Evolutionary conservation across 768 basidiomycete genomes (phyloP).

Genomic region (Kwoniella pini): DNA sequence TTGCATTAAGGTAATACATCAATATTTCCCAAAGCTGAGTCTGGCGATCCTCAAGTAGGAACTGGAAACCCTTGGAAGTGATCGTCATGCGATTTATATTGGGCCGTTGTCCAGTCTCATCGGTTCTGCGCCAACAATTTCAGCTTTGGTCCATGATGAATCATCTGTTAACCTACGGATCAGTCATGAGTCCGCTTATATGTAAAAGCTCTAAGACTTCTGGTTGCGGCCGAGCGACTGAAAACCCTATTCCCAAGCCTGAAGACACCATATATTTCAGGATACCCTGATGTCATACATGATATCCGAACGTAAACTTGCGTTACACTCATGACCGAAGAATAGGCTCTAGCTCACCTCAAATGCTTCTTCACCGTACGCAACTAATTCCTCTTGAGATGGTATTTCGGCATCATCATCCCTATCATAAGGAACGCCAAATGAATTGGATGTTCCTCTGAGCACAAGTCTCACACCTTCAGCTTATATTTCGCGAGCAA

Average conservation of each 20-base stretch:
- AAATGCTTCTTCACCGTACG: conserved; percentile 49
- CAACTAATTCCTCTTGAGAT: conserved; percentile 31
- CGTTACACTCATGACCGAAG: no score
- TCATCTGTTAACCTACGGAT: conserved; percentile 60
- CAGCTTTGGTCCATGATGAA: not conserved
- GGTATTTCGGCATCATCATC: conserved; percentile 21
- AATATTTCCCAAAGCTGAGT: conserved; percentile 93
- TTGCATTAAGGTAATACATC: conserved; percentile 82
- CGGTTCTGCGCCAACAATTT: conserved; percentile 12
- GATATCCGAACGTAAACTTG: no score
- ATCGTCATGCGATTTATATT: conserved; percentile 59
- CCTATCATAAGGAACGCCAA: conserved; percentile 46
- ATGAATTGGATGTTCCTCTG: conserved; percentile 48
- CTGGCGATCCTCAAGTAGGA: conserved; percentile 89
- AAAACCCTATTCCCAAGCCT: conserved; percentile 62
- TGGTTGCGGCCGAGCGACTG: conserved; percentile 72
- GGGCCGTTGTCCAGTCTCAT: conserved; percentile 18
- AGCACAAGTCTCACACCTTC: no score
- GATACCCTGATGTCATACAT: conserved; percentile 91
- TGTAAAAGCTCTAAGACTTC: conserved; percentile 81
- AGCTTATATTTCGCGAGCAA: no score
- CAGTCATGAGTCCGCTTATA: conserved; percentile 81
- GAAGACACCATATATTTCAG: conserved; percentile 98
- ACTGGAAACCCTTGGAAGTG: conserved; percentile 93
- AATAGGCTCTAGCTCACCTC: conserved; percentile 37